Evolutionary conservation across 805 yeast genomes (phyloP), one percentile per base, ranked within the genome.

Genomic region (Saccharomycopsis babjevae): DNA sequence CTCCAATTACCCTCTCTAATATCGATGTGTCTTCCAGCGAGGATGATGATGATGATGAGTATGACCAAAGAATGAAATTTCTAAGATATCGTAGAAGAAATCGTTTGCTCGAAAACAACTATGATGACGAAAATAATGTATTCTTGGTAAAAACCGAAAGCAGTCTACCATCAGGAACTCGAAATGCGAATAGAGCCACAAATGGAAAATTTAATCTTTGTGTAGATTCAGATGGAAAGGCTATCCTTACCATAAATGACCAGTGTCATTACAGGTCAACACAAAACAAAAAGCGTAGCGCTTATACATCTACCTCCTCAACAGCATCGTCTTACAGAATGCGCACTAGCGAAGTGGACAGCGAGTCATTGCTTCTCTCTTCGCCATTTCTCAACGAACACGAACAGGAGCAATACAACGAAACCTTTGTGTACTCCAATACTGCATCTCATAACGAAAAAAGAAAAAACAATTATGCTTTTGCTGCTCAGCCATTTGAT

Each of bases 1-100:
- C 65, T 2, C 63, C 65, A 10, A 59, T 62, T 15, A 32, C 63
- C 8, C 59, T 62, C 18, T 15, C 50, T 7, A 60, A 58, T 34
- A 30, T 62, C 13, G 62, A 62, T 13, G 56, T 60, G 25, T 34
- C 54, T 18, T 39, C 59, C n/a, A 40, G 55, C 42, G 63, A 58
- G 1, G 62, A 59, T 20, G 61, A 58, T 25, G 63, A 61, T 30
- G 52, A 46, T 16, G 52, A 46, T 46, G 52, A 46, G 22, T 46
- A 46, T 22, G 52, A 46, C 28, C 52, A 46, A 15, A 46, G 52
- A 46, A 34, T 56, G 16, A 25, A 20, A 8, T 34, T 38, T 7
- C 10, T 22, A 7, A 25, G 42, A 20, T n/a, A 32, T 22, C 34
- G 52, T 22, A 43, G 28, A 10, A 28, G 36, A 22, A 39, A 34